A percentile compares a stretch with the other conserved stretches of the same genome.
phyloP scores from a whole-genome alignment of 805 yeast genomes.

The Metahyphopichia silvanorum region DNA sequence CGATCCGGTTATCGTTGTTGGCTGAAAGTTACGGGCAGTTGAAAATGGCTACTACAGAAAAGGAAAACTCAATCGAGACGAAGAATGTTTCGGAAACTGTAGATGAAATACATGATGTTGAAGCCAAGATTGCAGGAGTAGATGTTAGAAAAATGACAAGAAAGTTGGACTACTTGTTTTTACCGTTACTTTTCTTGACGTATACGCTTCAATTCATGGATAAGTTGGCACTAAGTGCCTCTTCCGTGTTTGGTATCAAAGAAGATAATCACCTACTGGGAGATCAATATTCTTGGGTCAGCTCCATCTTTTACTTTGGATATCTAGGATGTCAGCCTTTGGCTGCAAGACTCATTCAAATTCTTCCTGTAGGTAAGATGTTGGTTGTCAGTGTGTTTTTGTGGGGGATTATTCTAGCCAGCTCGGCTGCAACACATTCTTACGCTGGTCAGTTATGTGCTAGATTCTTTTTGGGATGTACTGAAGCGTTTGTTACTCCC shows the following conservation, averaged over 20 bases:
- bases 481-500: background rate
- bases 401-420: background rate
- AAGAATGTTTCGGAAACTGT: too few relatives aligned
- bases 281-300: constrained; percentile 8
- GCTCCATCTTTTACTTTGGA: constrained; percentile 8
- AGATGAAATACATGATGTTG: too few relatives aligned
- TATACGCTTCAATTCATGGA: constrained; percentile 5
- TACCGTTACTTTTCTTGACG: constrained; percentile 9
- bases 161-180: constrained; percentile 6
- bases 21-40: too few relatives aligned
- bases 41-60: too few relatives aligned
- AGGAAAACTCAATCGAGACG: too few relatives aligned
- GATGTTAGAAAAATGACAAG: too few relatives aligned
- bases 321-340: constrained; percentile 5
- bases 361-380: background rate
- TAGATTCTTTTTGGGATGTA: background rate
- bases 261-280: constrained; percentile 6
- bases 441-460: background rate
- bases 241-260: constrained; percentile 6
- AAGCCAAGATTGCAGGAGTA: too few relatives aligned
- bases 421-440: background rate
- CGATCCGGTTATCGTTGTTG: too few relatives aligned
- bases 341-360: background rate
- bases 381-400: background rate
- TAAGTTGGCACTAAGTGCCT: constrained; percentile 6